Base-by-base conservation (phyloP, 768 basidiomycete genomes). In the Kwoniella sp. region DNA sequence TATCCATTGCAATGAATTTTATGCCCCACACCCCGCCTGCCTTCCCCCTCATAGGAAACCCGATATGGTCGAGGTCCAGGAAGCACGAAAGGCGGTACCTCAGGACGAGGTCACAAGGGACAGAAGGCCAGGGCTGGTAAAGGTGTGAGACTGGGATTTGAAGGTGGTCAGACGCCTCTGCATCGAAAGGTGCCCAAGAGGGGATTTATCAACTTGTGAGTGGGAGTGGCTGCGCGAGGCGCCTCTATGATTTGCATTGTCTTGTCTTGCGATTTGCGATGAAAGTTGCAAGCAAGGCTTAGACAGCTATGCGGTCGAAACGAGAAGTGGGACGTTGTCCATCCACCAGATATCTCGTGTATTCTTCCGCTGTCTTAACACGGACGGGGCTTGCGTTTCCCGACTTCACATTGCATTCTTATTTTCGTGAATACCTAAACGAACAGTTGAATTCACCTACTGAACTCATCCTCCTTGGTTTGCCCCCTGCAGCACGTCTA, bases 141-240 rank as follows among this genome's bases (percentile, higher is more conserved):
- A 64, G 91, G 92, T 4, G 90, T 92, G 72, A 86, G 85, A 71
- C 84, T 87, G 28, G 89, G 91, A 5, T 99, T 97, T 69, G 96
- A 97, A 81, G 96, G 96, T 77, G 96, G 96, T 68, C 95, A 97
- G 80, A 97, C 95, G 4, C 91, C 95, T 15, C 87, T 98, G 59
- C 89, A 90, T 4, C 88, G 92, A 68, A 83, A 88, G 50, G 90
- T 94, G 76, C 96, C 96, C 4, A 99, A 99, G 84, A 86, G 87
- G 53, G 96, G 96, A 52, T 98, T 98, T 81, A 86, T 89, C 64
- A 98, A 96, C 82, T 86, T 87, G 95, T 96, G 72, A 74, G 91
- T 85, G 26, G 23, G 3, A 4, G n/a, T 58, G 50, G n/a, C n/a
- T n/a, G n/a, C n/a, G n/a, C n/a, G n/a, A n/a, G n/a, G n/a, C n/a